These are phyloP conservation scores for Arthrobotrys sphaeroides DNA, from an alignment of 2,329 filamentous ascomycete genomes.

Conservation along the genomic window DNA sequence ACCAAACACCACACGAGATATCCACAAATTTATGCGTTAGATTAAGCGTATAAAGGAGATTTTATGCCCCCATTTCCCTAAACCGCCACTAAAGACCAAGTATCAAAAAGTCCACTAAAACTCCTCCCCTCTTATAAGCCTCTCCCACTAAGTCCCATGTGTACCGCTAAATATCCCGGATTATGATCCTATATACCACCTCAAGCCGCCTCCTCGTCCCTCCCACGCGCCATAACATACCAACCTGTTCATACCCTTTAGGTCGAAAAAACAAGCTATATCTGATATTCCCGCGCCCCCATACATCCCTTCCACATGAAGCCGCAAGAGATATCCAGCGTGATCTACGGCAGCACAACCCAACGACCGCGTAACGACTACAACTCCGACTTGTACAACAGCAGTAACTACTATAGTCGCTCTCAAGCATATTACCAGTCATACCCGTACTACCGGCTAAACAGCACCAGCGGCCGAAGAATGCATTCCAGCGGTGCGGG, in stretches of 20 bases:
- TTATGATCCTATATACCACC: slow-evolving; percentile 9
- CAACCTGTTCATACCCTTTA: slow-evolving; percentile 19
- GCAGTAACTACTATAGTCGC: background rate
- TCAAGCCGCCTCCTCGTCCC: slow-evolving; percentile 15
- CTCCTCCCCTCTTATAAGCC: background rate
- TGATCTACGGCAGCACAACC: slow-evolving; percentile 30
- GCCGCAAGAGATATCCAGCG: slow-evolving; percentile 43
- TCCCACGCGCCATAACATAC: slow-evolving; percentile 20
- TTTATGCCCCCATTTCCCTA: slow-evolving; percentile 33
- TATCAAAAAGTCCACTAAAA: slow-evolving; percentile 18
- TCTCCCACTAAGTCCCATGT: background rate
- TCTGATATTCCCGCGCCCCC: background rate
- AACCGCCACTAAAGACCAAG: slow-evolving; percentile 7
- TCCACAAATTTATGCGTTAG: slow-evolving; percentile 32
- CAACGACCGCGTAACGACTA: slow-evolving; percentile 14
- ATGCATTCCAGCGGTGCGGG: slow-evolving; percentile 10
- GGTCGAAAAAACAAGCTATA: background rate
- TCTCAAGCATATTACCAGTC: slow-evolving; percentile 13
- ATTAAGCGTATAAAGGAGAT: slow-evolving; percentile 53
- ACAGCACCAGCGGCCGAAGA: slow-evolving; percentile 6
- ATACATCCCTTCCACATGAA: slow-evolving; percentile 37
- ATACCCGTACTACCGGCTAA: slow-evolving; percentile 35
- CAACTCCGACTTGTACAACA: background rate
- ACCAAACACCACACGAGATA: background rate
- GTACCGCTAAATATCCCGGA: background rate